Base-by-base conservation (phyloP, 1,139 yeast genomes). In the Suhomyces choctaworum region DNA sequence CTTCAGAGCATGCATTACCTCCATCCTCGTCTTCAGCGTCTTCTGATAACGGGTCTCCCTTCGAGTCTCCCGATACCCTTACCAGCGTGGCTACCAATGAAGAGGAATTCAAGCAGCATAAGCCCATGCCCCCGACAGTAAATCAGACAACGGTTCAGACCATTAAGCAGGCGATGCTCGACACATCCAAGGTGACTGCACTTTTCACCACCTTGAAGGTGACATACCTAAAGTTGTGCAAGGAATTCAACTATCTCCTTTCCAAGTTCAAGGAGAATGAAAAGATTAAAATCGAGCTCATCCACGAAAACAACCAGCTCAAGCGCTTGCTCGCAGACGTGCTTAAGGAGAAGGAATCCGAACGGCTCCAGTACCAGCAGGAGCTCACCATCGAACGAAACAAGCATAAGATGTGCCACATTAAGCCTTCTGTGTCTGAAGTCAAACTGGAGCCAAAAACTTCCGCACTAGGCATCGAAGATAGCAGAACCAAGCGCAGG, bases 191-290 rank as follows among this genome's bases (percentile, higher is more conserved):
- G 37, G 37, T 62, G 25, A 50, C 57, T 15, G 54, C 63, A 2
- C 54, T 64, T 6, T 63, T 59, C 47, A 55, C 64, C 3, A 55
- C 65, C 2, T 53, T 64, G 33, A 61, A 61, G 34, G 52, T 60
- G 3, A 62, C 70, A 7, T 64, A 64, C 42, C 46, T 64, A 40
- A 63, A 64, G 42, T 51, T 64, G 34, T 64, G 70, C 41, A 62
- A 60, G 36, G 70, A 64, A 37, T 63, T 62, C 51, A 64, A 64
- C 41, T 62, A 58, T 40, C 46, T 64, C 24, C 50, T 64, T 37
- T 48, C 52, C 29, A 62, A 61, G 43, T 64, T 64, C 48, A 62
- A 63, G 37, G 66, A 62, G 34, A 64, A 62, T 40, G 70, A 64
- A 45, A 47, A 51, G 34, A 48, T 61, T 32, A 63, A 63, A 40